phyloP scores from a whole-genome alignment of 140 eudicot species.

The Erigeron philadelphicus region DNA sequence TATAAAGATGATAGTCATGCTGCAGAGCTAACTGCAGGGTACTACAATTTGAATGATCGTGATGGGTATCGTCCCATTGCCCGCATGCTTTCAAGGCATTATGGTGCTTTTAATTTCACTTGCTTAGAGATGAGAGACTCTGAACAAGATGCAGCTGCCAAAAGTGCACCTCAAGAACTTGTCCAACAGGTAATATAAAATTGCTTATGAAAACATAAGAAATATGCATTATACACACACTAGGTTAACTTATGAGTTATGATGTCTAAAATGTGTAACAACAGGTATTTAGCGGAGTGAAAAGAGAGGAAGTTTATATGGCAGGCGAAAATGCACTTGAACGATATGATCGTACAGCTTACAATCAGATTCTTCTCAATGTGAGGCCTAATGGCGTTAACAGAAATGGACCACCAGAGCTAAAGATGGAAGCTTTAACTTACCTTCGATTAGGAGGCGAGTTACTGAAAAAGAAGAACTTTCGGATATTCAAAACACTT shows the following conservation, averaged over 20 bases:
- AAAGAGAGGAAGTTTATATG: conserved; percentile 57
- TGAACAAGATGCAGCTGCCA: conserved; percentile 61
- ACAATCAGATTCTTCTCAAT: conserved; percentile 73
- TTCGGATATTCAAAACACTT: conserved; percentile 53
- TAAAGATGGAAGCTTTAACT: conserved; percentile 65
- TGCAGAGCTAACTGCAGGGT: conserved; percentile 75
- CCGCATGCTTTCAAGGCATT: conserved; percentile 76
- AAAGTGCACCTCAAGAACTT: conserved; percentile 70
- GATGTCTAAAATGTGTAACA: conserved; percentile 13
- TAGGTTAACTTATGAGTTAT: conserved; percentile 7
- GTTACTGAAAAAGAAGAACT: conserved; percentile 47
- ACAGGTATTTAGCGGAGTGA: conserved; percentile 67
- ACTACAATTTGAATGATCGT: conserved; percentile 58
- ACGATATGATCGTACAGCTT: conserved; percentile 53
- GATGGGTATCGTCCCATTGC: conserved; percentile 87
- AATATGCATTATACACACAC: neutral
- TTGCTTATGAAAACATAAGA: neutral
- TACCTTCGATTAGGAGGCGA: conserved; percentile 70
- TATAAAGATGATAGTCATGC: conserved; percentile 65
- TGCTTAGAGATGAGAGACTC: conserved; percentile 87
- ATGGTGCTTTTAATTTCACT: conserved; percentile 62
- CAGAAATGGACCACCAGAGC: conserved; percentile 49
- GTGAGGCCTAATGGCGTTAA: conserved; percentile 75
- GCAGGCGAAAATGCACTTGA: conserved; percentile 86
- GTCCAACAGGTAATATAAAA: conserved; percentile 65